Base-by-base conservation (phyloP, 78 protist species). In the Kipferlia bialata region DNA sequence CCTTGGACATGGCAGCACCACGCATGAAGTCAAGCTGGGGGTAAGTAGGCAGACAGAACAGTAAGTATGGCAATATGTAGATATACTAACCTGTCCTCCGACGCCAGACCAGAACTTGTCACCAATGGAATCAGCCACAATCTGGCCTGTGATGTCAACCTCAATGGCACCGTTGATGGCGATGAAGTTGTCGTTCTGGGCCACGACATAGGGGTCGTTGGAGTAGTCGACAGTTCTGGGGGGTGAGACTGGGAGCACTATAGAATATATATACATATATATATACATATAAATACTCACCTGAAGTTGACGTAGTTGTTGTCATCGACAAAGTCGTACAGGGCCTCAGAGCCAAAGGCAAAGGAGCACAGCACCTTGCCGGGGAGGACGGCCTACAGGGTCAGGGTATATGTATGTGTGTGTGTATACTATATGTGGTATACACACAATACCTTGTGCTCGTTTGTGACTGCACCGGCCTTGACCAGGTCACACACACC, bases 71-170 rank as follows among this genome's bases (percentile, higher is more conserved):
- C 36, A 53, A 53, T 7, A 53, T 67, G 59, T 54, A 16, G 3
- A 20, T 3, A 2, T 54, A 51, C 26, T 7, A 39, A 67, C 12
- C 58, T 73, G 78, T 3, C 85, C 85, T 12, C 85, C 85, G 34
- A 80, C 36, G 51, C 85, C 85, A 13, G 67, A 55, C 29, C 31
- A 32, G 26, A 48, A 0, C 10, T 34, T 58, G 1, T 0, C 5
- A 17, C 85, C 85, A 44, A 75, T 56, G 13, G 76, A 66, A 63
- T 80, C 85, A 26, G 72, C 38, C 31, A 3, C 1, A 1, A 71
- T 53, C 72, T 80, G 85, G 6, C 85, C 85, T 0, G 80, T 80
- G 37, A 80, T 44, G 37, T 80, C 85, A 28, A 80, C 17, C 37
- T 80, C 81, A 7, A 80, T 38, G 59, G 67, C 58, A 3, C 68